Evolutionary conservation across 768 basidiomycete species (phyloP).

Genomic region (Lentinula detonsa): DNA sequence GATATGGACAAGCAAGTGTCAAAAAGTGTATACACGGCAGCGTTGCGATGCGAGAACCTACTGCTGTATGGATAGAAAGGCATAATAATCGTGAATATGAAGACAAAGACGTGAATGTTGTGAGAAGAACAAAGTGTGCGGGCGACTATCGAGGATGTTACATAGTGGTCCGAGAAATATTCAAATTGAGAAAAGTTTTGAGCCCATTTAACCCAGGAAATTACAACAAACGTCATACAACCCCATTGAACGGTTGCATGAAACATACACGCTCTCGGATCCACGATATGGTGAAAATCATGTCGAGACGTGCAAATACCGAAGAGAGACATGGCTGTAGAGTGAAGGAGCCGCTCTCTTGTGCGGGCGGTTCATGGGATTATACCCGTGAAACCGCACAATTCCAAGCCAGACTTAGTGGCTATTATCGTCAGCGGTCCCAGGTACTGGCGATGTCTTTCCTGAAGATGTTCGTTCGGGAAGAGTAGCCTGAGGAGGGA

Average conservation of each 20-base stretch:
- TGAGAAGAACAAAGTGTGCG: not conserved
- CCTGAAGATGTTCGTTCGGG: not conserved
- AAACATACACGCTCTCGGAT: not conserved
- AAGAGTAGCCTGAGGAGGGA: not conserved
- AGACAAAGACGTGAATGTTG: not conserved
- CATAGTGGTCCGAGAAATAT: too few species aligned
- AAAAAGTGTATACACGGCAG: too few species aligned
- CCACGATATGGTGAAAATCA: not conserved
- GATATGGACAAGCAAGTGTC: too few species aligned
- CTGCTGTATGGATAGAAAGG: too few species aligned
- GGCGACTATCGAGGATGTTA: not conserved
- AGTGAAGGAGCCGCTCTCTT: not conserved
- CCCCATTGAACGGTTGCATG: not conserved
- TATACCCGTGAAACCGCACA: not conserved
- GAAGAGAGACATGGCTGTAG: not conserved
- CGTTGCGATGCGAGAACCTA: too few species aligned
- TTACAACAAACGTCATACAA: not conserved
- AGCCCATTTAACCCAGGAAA: not conserved
- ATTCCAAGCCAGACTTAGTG: not conserved
- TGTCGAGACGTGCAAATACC: not conserved
- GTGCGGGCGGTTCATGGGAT: not conserved
- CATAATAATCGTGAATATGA: not conserved
- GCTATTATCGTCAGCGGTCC: not conserved
- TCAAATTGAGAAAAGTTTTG: too few species aligned
- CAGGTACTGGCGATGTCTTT: not conserved